Evolutionary conservation across 352 stramenopile species (phyloP), one percentile per base, ranked within the genome.

Genomic region (Pythium aristosporum): DNA sequence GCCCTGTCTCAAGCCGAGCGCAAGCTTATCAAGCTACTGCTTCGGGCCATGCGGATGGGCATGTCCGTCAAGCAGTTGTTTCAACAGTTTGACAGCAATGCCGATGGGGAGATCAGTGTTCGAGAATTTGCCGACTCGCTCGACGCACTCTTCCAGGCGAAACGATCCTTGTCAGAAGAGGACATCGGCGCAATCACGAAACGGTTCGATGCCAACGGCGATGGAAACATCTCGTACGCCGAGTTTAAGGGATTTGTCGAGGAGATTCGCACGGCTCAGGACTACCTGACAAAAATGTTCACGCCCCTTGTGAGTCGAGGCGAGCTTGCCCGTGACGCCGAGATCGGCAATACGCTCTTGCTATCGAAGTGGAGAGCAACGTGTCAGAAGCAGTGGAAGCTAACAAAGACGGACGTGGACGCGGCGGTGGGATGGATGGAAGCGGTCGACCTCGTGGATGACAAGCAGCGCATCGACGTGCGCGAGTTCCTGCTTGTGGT

Each of bases 51-150:
- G 46, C 61, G 66, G 8, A 64, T 57, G 30, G 87, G 83, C 0
- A 67, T 93, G 54, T 71, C 52, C 0, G 61, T 89, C 6, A 68
- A 77, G 11, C 72, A 92, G 16, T 71, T 92, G 6, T 96, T 97
- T 43, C 56, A 79, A n/a, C 71, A 95, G 4, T 92, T 94, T 49
- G 86, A 94, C 60, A 56, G 63, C 1, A 76, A 93, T 43, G 72
- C 63, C 0, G 85, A 91, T 32, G 80, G 86, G 4, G 71, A 61
- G 18, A 80, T 94, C 21, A 88, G 74, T 0, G 32, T 81, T 0
- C 30, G 52, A 6, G 86, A 94, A 55, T 89, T 93, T 52, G 70
- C 85, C 34, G 54, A 50, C 11, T 66, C 69, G 5, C 67, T 94
- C n/a, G 60, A 82, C n/a, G 55, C 75, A 23, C 62, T 94, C 7